Conservation (phyloP, 257 asterid genomes). For the Solanum chilense region DNA sequence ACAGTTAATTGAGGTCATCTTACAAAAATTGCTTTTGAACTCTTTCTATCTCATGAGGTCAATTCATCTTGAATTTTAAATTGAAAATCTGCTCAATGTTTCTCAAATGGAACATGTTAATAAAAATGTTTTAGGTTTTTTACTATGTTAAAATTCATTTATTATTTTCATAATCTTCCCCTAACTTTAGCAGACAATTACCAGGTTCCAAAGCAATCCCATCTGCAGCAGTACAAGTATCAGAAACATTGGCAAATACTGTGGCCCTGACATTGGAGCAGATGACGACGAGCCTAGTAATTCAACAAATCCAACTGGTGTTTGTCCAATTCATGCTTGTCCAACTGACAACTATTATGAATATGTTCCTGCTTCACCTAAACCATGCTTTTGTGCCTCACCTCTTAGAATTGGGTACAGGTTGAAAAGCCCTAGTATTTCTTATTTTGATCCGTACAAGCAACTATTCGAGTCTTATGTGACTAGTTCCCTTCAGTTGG, state of each 20-base stretch:
- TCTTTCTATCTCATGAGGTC: not conserved
- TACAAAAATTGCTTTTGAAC: not conserved
- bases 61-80: not conserved
- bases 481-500: constrained; percentile 17
- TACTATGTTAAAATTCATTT: not conserved
- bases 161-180: not conserved
- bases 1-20: not conserved
- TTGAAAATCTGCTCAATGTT: not conserved
- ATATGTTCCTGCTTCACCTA: constrained; percentile 28
- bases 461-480: constrained; percentile 16
- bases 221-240: constrained; percentile 19
- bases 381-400: constrained; percentile 39
- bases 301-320: constrained; percentile 1
- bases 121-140: not conserved
- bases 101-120: not conserved
- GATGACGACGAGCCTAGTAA: constrained; percentile 1
- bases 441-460: constrained; percentile 26
- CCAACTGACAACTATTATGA: constrained; percentile 31
- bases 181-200: not conserved
- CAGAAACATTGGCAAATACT: constrained; percentile 16
- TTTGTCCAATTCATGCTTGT: constrained; percentile 27
- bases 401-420: constrained; percentile 40
- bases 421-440: constrained; percentile 43
- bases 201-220: constrained; percentile 34
- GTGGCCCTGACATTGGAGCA: constrained; percentile 16